Conservation (phyloP, 2,329 filamentous ascomycete genomes). For the Verticillium nonalfalfae region DNA sequence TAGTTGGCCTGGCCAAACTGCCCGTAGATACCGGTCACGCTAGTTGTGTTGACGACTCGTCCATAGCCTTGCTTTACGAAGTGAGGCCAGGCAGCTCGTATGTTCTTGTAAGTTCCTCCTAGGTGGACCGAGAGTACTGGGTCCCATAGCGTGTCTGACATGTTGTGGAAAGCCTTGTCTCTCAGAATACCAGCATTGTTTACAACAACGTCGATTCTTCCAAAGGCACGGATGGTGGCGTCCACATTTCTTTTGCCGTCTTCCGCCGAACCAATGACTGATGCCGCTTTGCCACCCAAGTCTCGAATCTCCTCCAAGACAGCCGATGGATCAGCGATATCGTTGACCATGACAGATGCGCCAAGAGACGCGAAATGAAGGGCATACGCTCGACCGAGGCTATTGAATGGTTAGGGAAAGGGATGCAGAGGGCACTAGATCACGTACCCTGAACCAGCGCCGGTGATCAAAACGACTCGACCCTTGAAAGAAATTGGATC, state of each 20-base stretch:
- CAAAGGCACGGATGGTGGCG: constrained; percentile 86
- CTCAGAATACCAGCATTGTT: constrained; percentile 98
- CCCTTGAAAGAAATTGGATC: constrained; percentile 76
- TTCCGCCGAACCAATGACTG: constrained; percentile 89
- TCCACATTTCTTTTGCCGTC: constrained; percentile 90
- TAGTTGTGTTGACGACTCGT: constrained; percentile 93
- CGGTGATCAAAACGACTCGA: constrained; percentile 81
- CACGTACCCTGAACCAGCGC: constrained; percentile 69
- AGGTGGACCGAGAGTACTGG: constrained; percentile 89
- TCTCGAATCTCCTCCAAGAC: constrained; percentile 92
- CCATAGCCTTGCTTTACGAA: constrained; percentile 99
- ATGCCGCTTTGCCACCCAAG: constrained; percentile 80
- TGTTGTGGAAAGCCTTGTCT: constrained; percentile 97
- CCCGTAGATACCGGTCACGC: constrained; percentile 94
- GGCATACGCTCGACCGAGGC: constrained; percentile 86
- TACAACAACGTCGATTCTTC: constrained; percentile 88
- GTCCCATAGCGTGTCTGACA: constrained; percentile 93
- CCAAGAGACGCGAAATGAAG: constrained; percentile 81
- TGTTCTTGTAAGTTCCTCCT: constrained; percentile 90
- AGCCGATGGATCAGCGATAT: constrained; percentile 84
- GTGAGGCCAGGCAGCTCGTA: constrained; percentile 96
- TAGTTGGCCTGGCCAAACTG: constrained; percentile 99
- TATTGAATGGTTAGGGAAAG: constrained; percentile 17
- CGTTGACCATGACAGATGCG: constrained; percentile 87
- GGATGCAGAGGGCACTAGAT: neutral